These are phyloP conservation scores for Chytriomyces confervae DNA, from an alignment of 192 early-diverging fungal genomes.

Conservation along the genomic window DNA sequence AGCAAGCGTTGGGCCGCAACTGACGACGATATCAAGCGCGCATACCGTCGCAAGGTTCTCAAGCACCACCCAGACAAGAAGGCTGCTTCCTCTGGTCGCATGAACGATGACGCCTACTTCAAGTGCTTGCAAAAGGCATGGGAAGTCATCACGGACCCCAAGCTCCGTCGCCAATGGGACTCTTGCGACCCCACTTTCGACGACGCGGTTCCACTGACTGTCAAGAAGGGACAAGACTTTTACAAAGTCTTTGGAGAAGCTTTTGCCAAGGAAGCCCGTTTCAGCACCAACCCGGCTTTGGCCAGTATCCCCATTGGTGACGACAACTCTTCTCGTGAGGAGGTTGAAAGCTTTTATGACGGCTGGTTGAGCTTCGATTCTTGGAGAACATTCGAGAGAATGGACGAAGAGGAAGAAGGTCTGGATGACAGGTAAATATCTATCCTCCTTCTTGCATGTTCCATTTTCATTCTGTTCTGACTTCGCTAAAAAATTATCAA, in stretches of 20 bases:
- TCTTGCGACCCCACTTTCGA: constrained; percentile 89
- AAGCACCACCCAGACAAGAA: constrained; percentile 99
- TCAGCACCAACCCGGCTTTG: constrained; percentile 91
- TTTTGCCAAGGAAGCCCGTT: constrained; percentile 89
- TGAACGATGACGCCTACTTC: constrained; percentile 95
- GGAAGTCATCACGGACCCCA: constrained; percentile 89
- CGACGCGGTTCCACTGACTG: constrained; percentile 68
- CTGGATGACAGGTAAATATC: constrained; percentile 70
- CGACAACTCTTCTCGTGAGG: constrained; percentile 62
- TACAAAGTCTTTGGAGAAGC: constrained; percentile 74
- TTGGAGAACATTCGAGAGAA: constrained; percentile 97
- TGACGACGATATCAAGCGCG: constrained; percentile 92
- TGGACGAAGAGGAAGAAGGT: constrained; percentile 96
- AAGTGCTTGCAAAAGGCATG: constrained; percentile 96
- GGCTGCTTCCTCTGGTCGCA: constrained; percentile 73
- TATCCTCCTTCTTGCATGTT: not conserved
- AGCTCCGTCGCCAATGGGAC: constrained; percentile 93
- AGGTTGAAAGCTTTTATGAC: constrained; percentile 76
- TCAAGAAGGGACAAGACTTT: constrained; percentile 83
- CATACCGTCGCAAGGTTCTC: constrained; percentile 92
- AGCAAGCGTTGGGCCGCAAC: constrained; percentile 86
- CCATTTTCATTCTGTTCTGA: not conserved
- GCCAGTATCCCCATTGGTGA: constrained; percentile 67
- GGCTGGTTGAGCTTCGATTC: constrained; percentile 89
- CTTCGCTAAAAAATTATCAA: constrained; percentile 16